These are phyloP conservation scores for Melastoma candidum DNA, from an alignment of 441 rosid species.

Conservation along the genomic window DNA sequence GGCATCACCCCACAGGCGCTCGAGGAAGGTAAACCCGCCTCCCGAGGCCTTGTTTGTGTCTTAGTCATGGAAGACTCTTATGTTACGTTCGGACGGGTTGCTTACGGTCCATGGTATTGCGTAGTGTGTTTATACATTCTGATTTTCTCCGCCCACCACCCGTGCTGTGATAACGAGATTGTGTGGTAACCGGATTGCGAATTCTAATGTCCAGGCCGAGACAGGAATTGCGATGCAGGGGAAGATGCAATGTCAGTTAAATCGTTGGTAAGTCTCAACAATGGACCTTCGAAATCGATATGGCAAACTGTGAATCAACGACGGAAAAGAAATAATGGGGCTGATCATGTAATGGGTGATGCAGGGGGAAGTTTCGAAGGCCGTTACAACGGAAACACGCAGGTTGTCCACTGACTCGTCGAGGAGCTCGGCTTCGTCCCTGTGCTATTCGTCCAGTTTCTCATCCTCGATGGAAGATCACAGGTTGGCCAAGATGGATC, in stretches of 20 bases:
- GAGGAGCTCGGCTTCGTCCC: slow-evolving; percentile 58
- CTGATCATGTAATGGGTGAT: slow-evolving; percentile 16
- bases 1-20: slow-evolving; percentile 35
- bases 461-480: slow-evolving; percentile 45
- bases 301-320: slow-evolving; percentile 1
- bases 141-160: no score
- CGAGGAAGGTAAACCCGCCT: slow-evolving; percentile 35
- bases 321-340: not conserved
- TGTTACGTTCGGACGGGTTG: no score
- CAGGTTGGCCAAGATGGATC: slow-evolving; percentile 37
- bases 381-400: slow-evolving; percentile 36
- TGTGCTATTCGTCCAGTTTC: slow-evolving; percentile 68
- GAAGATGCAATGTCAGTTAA: slow-evolving; percentile 25
- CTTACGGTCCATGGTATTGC: no score
- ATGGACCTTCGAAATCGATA: not conserved
- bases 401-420: slow-evolving; percentile 66
- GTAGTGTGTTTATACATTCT: no score
- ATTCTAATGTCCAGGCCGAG: slow-evolving; percentile 30
- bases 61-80: no score
- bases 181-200: no score
- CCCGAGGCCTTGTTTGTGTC: no score
- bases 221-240: slow-evolving; percentile 26
- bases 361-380: slow-evolving; percentile 53
- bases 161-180: no score
- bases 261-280: slow-evolving; percentile 33